Evolutionary conservation across 2,329 filamentous ascomycete genomes (phyloP), one percentile per base, ranked within the genome.

Genomic region (Ophiocordyceps australis): DNA sequence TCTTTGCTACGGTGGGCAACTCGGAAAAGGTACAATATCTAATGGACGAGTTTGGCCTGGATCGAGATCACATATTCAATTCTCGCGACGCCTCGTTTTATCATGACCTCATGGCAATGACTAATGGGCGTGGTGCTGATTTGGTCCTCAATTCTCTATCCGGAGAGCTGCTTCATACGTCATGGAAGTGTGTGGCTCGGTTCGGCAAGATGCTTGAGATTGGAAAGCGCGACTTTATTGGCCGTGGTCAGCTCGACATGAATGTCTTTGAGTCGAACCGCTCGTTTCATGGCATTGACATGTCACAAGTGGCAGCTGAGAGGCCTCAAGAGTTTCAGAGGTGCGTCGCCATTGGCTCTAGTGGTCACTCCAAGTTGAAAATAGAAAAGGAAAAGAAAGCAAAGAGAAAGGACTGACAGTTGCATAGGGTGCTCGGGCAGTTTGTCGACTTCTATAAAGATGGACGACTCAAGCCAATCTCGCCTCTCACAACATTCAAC

Each of bases 171-270:
- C 33, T 53, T 0, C 38, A 42, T 5, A 38, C 43, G 0, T 41
- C 48, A 0, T 53, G 44, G 46, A 24, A 40, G 10, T 51, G 46
- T 26, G 35, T 55, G 5, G 45, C 49, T 3, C 15, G 35, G 10
- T 45, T 37, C 19, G 51, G 51, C 2, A 37, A 28, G 1, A 43
- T 55, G 28, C 20, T 55, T 0, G 51, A 55, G 27, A 41, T 54
- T 14, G 47, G 47, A 3, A 47, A 47, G 23, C 37, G 38, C n/a
- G 48, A 53, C 26, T 33, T 52, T 11, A 14, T 38, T 2, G 46
- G 47, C 2, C 46, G 49, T 9, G 49, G 42, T 4, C 36, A 39
- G 4, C 43, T 65, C 3, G 47, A 50, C 4, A 59, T 65, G 58
- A 30, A 42, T 1, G 41, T 45, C 0, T 65, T 66, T 20, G 37